Base-by-base conservation (phyloP, 768 basidiomycete species). In the Tulasnella sp. region DNA sequence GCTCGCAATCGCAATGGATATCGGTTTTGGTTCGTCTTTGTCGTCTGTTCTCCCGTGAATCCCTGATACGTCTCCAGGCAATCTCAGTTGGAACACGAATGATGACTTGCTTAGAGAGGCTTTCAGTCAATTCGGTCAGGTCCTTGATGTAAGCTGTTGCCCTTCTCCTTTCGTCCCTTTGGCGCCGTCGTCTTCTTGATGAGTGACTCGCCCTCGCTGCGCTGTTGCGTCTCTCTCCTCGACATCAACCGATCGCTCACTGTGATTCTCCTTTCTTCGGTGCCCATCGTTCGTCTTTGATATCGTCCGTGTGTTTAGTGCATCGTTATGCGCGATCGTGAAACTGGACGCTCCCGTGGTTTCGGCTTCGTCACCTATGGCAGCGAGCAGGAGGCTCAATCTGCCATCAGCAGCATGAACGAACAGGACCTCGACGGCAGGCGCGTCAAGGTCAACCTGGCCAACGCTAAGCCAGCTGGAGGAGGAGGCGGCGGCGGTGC, bases 321-420 rank as follows among this genome's bases (percentile, higher is more conserved):
- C 67, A 92, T 95, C 75, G 92, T 95, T 72, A 95, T 95, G 93
- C 87, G 90, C 76, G 94, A 98, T 76, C 90, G 93, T 70, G 95
- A 96, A 70, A 97, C 95, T 65, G 88, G 90, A 62, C 90, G 94
- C 70, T 95, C 91, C 64, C 86, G 94, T 70, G 94, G 94, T 69
- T 97, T 97, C 72, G 94, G 94, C 64, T 97, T 97, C 74, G 93
- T 97, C 63, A 93, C 88, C 56, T 93, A 76, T 72, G 71, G 76
- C 64, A 70, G 72, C 50, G 45, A 68, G 11, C 67, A 72, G 29
- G 91, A 95, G 71, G 94, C 94, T 47, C 75, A 86, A 10, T 76
- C 76, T 62, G 92, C 94, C 47, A 95, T 96, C 70, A 62, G 52
- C 47, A 74, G 70, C 43, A 75, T 95, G 70, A 86, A 97, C 74